These are phyloP conservation scores for Protea cynaroides DNA, from an alignment of 164 flowering plant species.

Conservation along the genomic window DNA sequence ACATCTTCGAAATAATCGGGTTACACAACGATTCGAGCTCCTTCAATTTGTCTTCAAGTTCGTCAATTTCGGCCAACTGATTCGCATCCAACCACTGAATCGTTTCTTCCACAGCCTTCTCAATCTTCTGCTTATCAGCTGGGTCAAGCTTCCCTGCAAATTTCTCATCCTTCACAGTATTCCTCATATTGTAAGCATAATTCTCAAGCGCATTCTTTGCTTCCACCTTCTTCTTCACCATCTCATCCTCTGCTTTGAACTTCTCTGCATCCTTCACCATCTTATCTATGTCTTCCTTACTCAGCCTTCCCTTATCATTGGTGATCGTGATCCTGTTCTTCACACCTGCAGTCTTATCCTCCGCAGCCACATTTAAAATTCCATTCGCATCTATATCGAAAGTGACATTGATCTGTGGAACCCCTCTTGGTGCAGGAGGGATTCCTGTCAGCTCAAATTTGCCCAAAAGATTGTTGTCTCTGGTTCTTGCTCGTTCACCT, in stretches of 20 bases:
- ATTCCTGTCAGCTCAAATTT: not conserved
- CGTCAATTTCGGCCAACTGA: not conserved
- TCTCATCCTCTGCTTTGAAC: not conserved
- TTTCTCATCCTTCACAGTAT: not conserved
- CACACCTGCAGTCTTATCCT: conserved; percentile 2
- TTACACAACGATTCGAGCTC: not conserved
- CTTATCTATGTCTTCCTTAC: not conserved
- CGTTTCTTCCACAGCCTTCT: not conserved
- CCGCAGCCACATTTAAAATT: not conserved
- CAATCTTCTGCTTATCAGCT: conserved; percentile 1
- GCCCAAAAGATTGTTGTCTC: not conserved
- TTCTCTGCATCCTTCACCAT: not conserved
- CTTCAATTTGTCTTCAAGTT: not conserved
- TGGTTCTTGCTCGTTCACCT: not conserved
- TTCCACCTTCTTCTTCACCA: not conserved
- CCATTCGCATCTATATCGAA: not conserved
- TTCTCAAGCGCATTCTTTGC: not conserved
- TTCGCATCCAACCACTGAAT: not conserved
- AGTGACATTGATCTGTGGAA: not conserved
- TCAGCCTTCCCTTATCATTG: not conserved
- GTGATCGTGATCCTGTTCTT: not conserved
- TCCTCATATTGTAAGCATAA: not conserved
- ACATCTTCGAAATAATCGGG: not conserved
- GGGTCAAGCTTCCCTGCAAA: not conserved
- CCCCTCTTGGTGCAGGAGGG: not conserved